Percentiles rank a stretch among this genome's conserved stretches.
These are phyloP conservation scores for Daldinia caldariorum DNA, from an alignment of 495 filamentous ascomycete species.

Conservation along the genomic window DNA sequence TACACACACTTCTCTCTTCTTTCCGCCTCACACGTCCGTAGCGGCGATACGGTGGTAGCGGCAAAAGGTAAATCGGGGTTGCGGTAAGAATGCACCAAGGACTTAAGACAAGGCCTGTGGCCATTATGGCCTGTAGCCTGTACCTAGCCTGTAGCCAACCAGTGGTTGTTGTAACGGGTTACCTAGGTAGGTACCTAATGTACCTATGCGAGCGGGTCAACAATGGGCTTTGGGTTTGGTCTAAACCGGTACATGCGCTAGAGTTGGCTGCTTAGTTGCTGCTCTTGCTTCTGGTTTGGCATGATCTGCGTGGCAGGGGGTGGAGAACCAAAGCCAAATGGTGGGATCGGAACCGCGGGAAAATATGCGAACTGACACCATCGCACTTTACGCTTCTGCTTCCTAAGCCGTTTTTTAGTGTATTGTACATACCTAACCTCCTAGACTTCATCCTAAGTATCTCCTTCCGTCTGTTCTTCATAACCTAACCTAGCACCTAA, in stretches of 20 bases:
- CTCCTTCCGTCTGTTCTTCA: too few species aligned
- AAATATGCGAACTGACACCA: slow-evolving; percentile 47
- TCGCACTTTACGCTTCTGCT: slow-evolving; percentile 23
- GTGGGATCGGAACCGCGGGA: slow-evolving; percentile 44
- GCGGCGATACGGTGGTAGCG: slow-evolving; percentile 42
- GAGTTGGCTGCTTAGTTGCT: background rate
- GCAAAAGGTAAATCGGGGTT: slow-evolving; percentile 35
- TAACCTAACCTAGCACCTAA: too few species aligned
- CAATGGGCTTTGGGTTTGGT: background rate
- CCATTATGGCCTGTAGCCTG: background rate
- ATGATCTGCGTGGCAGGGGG: slow-evolving; percentile 39
- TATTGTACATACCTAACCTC: background rate
- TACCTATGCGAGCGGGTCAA: slow-evolving; percentile 12
- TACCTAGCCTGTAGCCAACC: slow-evolving; percentile 3
- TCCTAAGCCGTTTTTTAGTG: slow-evolving; percentile 8
- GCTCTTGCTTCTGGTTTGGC: slow-evolving; percentile 27
- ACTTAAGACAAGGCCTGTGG: background rate
- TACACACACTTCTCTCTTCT: slow-evolving; percentile 32
- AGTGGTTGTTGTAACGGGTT: slow-evolving; percentile 14
- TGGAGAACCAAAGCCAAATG: slow-evolving; percentile 20
- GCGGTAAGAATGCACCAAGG: slow-evolving; percentile 25
- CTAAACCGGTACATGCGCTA: background rate
- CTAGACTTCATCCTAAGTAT: too few species aligned
- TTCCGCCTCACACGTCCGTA: slow-evolving; percentile 38
- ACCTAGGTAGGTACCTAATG: too few species aligned